Base-by-base conservation (phyloP, 306 rosid species). In the Ceratonia siliqua region DNA sequence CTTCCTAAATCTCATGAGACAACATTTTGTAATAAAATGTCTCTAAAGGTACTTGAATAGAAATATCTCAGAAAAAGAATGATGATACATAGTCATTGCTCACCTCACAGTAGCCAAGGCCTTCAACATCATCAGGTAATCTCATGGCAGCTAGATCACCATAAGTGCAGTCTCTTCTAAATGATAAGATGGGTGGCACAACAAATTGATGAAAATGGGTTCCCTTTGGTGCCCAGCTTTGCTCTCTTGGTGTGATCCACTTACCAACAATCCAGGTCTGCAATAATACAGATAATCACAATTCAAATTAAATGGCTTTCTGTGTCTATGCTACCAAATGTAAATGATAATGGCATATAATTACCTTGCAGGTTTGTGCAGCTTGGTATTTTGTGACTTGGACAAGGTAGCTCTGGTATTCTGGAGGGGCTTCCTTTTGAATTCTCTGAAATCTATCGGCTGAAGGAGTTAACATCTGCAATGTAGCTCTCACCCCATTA, bases 71-170 rank as follows among this genome's bases (percentile, higher is more conserved):
- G 25, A 66, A 22, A 8, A 35, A 14, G 42, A 59, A 10, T 52
- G 22, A 41, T 17, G 12, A 13, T 28, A 15, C 3, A 18, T 15
- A 20, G 48, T 59, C 32, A 73, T 25, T 41, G 8, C 18, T 70
- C 8, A 93, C 99, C 99, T 95, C 99, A 69, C 99, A 95, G 28
- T 33, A 38, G 4, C 98, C 94, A 22, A 95, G 96, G 59, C 96
- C 99, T 76, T 90, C 59, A 4, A 92, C 96, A 14, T 92, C 98
- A 5, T 85, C 78, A 0, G 99, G 98, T 77, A 95, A 80, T 57
- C 82, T 88, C 99, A 95, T 95, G 70, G 99, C 99, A 0, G 99
- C 99, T 2, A 95, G 92, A 69, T 92, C 96, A 30, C 99, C 99
- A 20, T 95, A 95, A n/a, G 92, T 86, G 74, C 99, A 92, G 54